Conservation (phyloP, 441 rosid genomes). For the Erodium chrysanthum region DNA sequence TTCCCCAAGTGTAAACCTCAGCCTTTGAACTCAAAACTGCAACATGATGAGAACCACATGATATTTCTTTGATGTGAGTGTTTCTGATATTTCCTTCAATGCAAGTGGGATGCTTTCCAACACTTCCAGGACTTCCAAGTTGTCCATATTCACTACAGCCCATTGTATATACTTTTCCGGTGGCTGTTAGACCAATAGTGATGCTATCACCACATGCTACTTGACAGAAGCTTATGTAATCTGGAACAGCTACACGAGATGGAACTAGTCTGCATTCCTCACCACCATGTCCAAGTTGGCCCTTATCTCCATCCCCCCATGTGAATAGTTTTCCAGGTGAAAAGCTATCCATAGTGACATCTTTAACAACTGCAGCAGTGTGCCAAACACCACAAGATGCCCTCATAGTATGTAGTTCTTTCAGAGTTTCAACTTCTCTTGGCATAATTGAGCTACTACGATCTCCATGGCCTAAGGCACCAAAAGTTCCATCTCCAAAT, state of each 20-base stretch:
- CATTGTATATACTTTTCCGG: slow-evolving; percentile 80
- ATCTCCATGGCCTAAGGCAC: slow-evolving; percentile 90
- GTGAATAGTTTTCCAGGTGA: slow-evolving; percentile 88
- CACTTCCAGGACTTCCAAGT: slow-evolving; percentile 75
- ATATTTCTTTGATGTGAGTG: slow-evolving; percentile 76
- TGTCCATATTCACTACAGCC: slow-evolving; percentile 94
- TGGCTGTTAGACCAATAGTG: slow-evolving; percentile 75
- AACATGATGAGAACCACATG: slow-evolving; percentile 95
- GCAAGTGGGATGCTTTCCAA: slow-evolving; percentile 65
- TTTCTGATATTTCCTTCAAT: slow-evolving; percentile 81
- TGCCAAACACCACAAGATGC: slow-evolving; percentile 99
- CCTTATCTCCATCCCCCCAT: slow-evolving; percentile 96
- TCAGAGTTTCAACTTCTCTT: slow-evolving; percentile 82
- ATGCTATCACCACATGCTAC: slow-evolving; percentile 88
- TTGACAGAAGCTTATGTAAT: slow-evolving; percentile 82
- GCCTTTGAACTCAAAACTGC: slow-evolving; percentile 79
- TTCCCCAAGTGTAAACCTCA: slow-evolving; percentile 95
- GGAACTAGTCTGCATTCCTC: slow-evolving; percentile 86
- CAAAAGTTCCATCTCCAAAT: slow-evolving; percentile 96
- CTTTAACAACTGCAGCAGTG: slow-evolving; percentile 92
- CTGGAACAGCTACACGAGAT: slow-evolving; percentile 88
- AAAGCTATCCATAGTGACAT: slow-evolving; percentile 75
- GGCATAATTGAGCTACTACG: slow-evolving; percentile 58
- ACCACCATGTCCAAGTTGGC: slow-evolving; percentile 87
- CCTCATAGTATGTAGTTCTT: slow-evolving; percentile 77